These are phyloP conservation scores for Neospora caninum DNA, from an alignment of 169 alveolate genomes.

Conservation along the genomic window DNA sequence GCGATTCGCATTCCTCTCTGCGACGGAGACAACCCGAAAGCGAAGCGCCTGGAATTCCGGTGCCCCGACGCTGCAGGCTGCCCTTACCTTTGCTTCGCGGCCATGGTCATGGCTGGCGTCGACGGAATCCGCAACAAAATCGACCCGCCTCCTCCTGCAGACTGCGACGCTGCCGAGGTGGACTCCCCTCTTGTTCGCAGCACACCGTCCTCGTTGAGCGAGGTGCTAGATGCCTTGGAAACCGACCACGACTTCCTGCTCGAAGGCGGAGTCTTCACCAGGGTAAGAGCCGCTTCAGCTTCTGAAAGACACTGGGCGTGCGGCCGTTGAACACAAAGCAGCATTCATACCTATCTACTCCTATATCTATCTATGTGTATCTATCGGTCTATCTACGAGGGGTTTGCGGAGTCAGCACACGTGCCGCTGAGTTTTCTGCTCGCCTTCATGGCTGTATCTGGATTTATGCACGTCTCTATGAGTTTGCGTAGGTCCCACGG, in stretches of 20 bases:
- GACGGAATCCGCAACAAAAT: slow-evolving; percentile 79
- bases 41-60: slow-evolving; percentile 82
- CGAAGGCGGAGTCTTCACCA: slow-evolving; percentile 63
- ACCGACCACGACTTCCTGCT: slow-evolving; percentile 62
- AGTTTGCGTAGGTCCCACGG: no score
- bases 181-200: background rate
- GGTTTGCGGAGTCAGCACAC: no score
- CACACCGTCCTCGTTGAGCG: slow-evolving; percentile 34
- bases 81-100: slow-evolving; percentile 80
- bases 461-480: background rate
- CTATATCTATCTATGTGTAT: background rate
- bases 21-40: slow-evolving; percentile 60
- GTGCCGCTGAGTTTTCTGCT: no score
- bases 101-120: slow-evolving; percentile 84
- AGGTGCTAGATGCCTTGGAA: slow-evolving; percentile 62
- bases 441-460: no score
- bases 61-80: slow-evolving; percentile 82
- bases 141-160: slow-evolving; percentile 66
- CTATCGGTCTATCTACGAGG: no score
- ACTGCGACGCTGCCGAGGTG: slow-evolving; percentile 17
- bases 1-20: slow-evolving; percentile 81
- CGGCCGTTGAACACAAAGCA: no score
- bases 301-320: background rate
- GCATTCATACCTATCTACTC: no score
- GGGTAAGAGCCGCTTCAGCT: background rate